These are phyloP conservation scores for Alternaria incomplexa DNA, from an alignment of 2,329 filamentous ascomycete species.

Conservation along the genomic window DNA sequence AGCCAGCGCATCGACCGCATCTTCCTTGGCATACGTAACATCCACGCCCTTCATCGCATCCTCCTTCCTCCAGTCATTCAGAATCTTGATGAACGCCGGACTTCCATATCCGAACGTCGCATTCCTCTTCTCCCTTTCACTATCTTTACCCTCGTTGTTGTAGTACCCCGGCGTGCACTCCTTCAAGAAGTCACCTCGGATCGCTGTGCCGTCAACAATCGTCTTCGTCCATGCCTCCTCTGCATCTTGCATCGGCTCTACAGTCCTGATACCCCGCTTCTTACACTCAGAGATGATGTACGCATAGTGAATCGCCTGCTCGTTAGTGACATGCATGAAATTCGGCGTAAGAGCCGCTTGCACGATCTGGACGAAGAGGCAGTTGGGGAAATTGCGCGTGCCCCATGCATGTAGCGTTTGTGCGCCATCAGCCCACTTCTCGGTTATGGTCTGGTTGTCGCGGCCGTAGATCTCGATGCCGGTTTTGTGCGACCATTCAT, in stretches of 20 bases:
- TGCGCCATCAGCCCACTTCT: conserved; percentile 56
- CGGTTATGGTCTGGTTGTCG: conserved; percentile 52
- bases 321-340: conserved; percentile 33
- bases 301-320: conserved; percentile 51
- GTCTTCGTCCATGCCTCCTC: conserved; percentile 58
- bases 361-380: conserved; percentile 49
- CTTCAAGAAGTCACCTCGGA: conserved; percentile 48
- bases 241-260: conserved; percentile 56
- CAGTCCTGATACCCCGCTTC: conserved; percentile 30
- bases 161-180: conserved; percentile 64
- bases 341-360: conserved; percentile 33
- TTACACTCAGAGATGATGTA: conserved; percentile 52
- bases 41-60: conserved; percentile 35
- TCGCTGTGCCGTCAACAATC: conserved; percentile 50
- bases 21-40: not conserved
- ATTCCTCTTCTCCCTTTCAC: conserved; percentile 9
- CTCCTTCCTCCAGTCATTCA: conserved; percentile 41
- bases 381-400: conserved; percentile 62
- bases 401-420: conserved; percentile 61
- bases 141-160: conserved; percentile 45
- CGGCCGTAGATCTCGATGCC: conserved; percentile 54
- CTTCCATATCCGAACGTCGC: conserved; percentile 39
- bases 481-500: conserved; percentile 36
- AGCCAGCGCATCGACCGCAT: not conserved
- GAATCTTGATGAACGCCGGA: conserved; percentile 38